phyloP scores from a whole-genome alignment of 2,329 filamentous ascomycete species.

The Neocucurbitaria cava region DNA sequence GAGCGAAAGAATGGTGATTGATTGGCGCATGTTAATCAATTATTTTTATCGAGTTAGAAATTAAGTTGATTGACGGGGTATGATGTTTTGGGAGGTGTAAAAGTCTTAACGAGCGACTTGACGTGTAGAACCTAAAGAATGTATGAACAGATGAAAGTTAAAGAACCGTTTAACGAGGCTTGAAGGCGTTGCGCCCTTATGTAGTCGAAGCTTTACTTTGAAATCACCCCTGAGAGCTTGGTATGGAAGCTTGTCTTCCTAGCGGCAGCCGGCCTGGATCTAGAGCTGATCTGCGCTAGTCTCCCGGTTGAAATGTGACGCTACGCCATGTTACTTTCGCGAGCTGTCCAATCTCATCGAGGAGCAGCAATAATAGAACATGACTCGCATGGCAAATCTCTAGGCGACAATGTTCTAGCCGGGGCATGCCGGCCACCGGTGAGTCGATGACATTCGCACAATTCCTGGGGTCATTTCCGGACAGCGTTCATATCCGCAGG shows the following conservation, averaged over 20 bases:
- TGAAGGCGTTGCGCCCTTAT: slow-evolving; percentile 2
- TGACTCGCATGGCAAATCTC: not conserved
- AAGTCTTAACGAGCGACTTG: not conserved
- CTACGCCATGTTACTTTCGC: not conserved
- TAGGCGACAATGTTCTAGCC: not conserved
- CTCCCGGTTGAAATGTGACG: not conserved
- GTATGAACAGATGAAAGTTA: slow-evolving; percentile 5
- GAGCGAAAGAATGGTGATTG: slow-evolving; percentile 24
- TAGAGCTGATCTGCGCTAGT: not conserved
- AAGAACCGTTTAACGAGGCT: slow-evolving; percentile 1
- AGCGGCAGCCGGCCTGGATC: slow-evolving; percentile 5
- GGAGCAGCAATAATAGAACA: not conserved
- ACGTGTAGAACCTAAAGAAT: slow-evolving; percentile 4
- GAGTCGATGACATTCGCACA: not conserved
- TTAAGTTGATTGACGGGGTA: not conserved
- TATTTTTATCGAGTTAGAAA: not conserved
- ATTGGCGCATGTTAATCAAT: slow-evolving; percentile 29
- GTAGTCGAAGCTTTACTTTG: slow-evolving; percentile 8
- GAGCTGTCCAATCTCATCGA: not conserved
- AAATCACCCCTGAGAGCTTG: slow-evolving; percentile 13
- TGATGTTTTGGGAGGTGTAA: not conserved
- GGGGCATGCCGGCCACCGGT: too few relatives aligned
- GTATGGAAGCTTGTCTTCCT: slow-evolving; percentile 11
- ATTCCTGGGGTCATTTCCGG: too few relatives aligned
- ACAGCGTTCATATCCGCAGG: too few relatives aligned